Base-by-base conservation (phyloP, 2,329 filamentous ascomycete species). In the Coleophoma eucalyptorum region DNA sequence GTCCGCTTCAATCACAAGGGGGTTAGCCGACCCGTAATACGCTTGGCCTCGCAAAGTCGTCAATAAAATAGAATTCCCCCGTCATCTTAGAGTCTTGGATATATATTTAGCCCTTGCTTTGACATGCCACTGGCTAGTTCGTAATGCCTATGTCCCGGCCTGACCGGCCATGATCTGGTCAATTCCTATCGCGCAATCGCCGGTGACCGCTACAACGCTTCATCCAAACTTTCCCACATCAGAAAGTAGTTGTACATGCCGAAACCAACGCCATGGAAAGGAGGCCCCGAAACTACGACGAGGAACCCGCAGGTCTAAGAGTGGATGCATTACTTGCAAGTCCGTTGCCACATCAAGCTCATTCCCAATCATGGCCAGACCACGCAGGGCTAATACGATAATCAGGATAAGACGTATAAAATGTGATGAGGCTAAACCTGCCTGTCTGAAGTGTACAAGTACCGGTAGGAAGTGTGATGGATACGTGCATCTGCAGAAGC, bases 391-490 rank as follows among this genome's bases (percentile, higher is more conserved):
- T 43, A 10, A 31, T 16, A 11, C 37, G 33, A 6, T 11, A 13
- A 4, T 19, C 48, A 80, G 77, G 64, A 72, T 78, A 32, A 75
- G 78, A 46, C 76, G 78, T 50, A 73, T 81, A 48, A 81, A 81
- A 61, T 83, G 79, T 61, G 78, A 80, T 55, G 79, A 82, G 64
- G 66, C 63, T n/a, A 80, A 77, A 50, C 79, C 79, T 1, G 67
- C 63, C 37, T 83, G 80, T 56, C 63, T 72, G 34, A 73, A 77
- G 50, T 83, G 79, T 58, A 72, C 71, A 33, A 77, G 74, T 50
- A 81, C 79, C 3, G 78, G 79, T 12, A 72, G 79, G 48, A 74
- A 71, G 56, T 83, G 79, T 58, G 79, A 83, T 59, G 80, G 80
- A 51, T 82, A 83, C 54, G 53, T 56, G 21, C 7, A 26, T 26